A percentile compares a stretch with the other conserved stretches of the same genome.
Evolutionary conservation across 2,329 filamentous ascomycete genomes (phyloP).

Genomic region (Phaeophleospora eucalypticola): DNA sequence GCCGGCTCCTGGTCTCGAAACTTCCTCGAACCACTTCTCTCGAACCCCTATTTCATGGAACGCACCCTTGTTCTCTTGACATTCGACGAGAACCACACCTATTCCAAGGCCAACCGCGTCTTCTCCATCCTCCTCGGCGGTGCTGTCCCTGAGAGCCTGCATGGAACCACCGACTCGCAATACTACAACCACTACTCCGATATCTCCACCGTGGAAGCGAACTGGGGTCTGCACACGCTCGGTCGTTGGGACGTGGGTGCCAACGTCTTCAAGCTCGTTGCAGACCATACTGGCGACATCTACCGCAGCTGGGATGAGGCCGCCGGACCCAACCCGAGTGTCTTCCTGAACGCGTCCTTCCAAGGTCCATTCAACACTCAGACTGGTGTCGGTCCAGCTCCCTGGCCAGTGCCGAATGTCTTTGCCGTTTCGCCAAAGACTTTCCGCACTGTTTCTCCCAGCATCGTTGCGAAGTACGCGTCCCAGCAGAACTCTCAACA

Average conservation of each 20-base stretch:
- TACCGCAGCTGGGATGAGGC: constrained; percentile 26
- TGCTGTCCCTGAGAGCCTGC: constrained; percentile 60
- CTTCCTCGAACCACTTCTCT: constrained; percentile 68
- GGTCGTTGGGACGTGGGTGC: constrained; percentile 47
- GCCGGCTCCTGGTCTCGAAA: constrained; percentile 64
- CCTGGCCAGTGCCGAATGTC: constrained; percentile 31
- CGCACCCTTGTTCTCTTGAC: constrained; percentile 71
- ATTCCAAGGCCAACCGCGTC: constrained; percentile 63
- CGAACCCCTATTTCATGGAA: constrained; percentile 67
- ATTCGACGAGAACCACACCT: constrained; percentile 71
- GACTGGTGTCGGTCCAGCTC: constrained; percentile 16
- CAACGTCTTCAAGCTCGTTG: constrained; percentile 42
- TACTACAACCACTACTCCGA: constrained; percentile 52
- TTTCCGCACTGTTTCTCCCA: constrained; percentile 29
- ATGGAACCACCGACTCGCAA: constrained; percentile 63
- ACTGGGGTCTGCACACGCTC: constrained; percentile 44
- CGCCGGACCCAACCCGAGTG: constrained; percentile 22
- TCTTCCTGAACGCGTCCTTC: constrained; percentile 34
- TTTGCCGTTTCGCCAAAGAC: constrained; percentile 24
- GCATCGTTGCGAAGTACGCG: constrained; percentile 25
- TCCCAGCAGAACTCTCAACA: constrained; percentile 4
- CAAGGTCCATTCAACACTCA: constrained; percentile 32
- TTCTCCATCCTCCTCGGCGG: constrained; percentile 70
- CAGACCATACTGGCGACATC: constrained; percentile 34
- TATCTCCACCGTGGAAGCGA: constrained; percentile 43